Conservation (phyloP, 2,329 filamentous ascomycete genomes). For the Teratosphaeria gauchensis region DNA sequence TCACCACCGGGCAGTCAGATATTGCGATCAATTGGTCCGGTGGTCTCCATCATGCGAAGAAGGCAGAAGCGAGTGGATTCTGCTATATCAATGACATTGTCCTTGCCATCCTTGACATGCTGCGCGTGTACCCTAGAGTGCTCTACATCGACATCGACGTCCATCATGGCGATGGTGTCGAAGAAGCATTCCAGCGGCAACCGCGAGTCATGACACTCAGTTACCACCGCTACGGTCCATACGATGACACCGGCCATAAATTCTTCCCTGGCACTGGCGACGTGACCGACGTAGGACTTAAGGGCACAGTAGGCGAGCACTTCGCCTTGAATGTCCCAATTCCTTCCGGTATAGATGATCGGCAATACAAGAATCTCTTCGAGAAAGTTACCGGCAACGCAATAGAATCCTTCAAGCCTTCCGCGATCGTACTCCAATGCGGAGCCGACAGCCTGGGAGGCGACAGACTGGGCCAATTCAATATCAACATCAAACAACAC, state of each 20-base stretch:
- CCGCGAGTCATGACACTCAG: slow-evolving; percentile 87
- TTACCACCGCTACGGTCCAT: slow-evolving; percentile 91
- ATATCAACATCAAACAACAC: slow-evolving; percentile 90
- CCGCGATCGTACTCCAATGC: slow-evolving; percentile 88
- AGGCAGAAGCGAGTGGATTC: slow-evolving; percentile 85
- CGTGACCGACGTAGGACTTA: slow-evolving; percentile 54
- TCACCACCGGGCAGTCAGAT: slow-evolving; percentile 77
- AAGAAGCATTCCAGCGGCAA: slow-evolving; percentile 82
- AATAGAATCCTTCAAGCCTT: slow-evolving; percentile 74
- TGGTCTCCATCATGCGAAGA: slow-evolving; percentile 92
- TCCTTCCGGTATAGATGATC: slow-evolving; percentile 57
- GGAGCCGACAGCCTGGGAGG: slow-evolving; percentile 91
- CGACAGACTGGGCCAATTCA: slow-evolving; percentile 89
- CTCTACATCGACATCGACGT: slow-evolving; percentile 94
- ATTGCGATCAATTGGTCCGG: slow-evolving; percentile 98
- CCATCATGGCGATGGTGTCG: slow-evolving; percentile 82
- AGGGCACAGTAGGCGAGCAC: slow-evolving; percentile 67
- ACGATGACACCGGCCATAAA: slow-evolving; percentile 41
- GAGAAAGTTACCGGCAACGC: slow-evolving; percentile 68
- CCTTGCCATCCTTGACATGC: slow-evolving; percentile 77
- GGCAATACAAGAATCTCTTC: slow-evolving; percentile 78
- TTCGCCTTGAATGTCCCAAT: slow-evolving; percentile 62
- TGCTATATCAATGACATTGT: slow-evolving; percentile 99
- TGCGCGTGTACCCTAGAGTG: slow-evolving; percentile 73
- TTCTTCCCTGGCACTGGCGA: slow-evolving; percentile 63